Conservation (phyloP, 1,139 yeast species). For the Scheffersomyces illinoinensis region DNA sequence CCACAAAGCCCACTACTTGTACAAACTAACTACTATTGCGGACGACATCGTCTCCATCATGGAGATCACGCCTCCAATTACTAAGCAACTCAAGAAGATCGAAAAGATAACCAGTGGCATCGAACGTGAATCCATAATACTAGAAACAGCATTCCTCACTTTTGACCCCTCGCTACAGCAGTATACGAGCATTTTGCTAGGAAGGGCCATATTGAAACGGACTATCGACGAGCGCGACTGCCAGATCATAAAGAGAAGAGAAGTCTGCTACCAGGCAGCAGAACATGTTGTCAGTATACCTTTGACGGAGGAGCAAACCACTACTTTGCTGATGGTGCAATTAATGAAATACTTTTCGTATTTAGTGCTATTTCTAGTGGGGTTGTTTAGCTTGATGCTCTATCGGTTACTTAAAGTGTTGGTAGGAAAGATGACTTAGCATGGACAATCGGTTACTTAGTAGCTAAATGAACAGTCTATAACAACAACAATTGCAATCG, state of each 20-base stretch:
- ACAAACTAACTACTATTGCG: slow-evolving; percentile 28
- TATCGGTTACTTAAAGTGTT: slow-evolving; percentile 27
- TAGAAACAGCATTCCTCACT: slow-evolving; percentile 31
- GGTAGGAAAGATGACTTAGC: neutral
- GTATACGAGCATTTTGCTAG: slow-evolving; percentile 41
- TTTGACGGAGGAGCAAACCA: slow-evolving; percentile 30
- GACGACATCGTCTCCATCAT: slow-evolving; percentile 24
- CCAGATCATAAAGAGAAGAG: slow-evolving; percentile 37
- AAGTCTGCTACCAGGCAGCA: slow-evolving; percentile 44
- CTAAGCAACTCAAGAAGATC: slow-evolving; percentile 33
- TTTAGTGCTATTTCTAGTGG: slow-evolving; percentile 19
- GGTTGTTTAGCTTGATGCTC: slow-evolving; percentile 20
- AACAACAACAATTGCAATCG: neutral
- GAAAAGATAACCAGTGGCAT: slow-evolving; percentile 41
- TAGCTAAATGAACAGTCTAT: neutral
- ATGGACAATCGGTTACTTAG: neutral
- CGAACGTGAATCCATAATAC: slow-evolving; percentile 33
- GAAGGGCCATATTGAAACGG: slow-evolving; percentile 43
- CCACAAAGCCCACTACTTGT: slow-evolving; percentile 24
- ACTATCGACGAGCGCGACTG: slow-evolving; percentile 33
- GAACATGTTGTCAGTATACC: slow-evolving; percentile 48
- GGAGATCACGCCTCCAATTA: slow-evolving; percentile 21
- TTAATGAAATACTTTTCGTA: slow-evolving; percentile 23
- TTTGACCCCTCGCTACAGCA: slow-evolving; percentile 38
- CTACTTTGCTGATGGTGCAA: slow-evolving; percentile 18